Percentiles rank a stretch among this genome's conserved stretches.
These are phyloP conservation scores for Tripterygium wilfordii DNA, from an alignment of 177 flowering plant species.

Conservation along the genomic window DNA sequence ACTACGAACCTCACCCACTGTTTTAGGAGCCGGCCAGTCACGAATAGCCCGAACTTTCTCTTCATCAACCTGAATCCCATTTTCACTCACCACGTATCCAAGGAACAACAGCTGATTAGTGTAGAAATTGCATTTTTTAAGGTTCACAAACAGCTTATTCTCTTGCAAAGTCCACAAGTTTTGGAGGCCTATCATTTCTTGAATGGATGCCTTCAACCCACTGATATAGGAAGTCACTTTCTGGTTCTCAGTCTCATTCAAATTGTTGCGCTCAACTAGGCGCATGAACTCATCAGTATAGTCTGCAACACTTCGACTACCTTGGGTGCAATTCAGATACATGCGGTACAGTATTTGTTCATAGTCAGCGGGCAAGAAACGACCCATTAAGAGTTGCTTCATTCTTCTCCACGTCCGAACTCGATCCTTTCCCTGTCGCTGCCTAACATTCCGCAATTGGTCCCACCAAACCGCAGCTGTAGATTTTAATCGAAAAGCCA, in stretches of 20 bases:
- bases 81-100: too few species aligned
- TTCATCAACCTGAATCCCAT: too few species aligned
- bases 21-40: too few species aligned
- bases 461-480: conserved; percentile 12
- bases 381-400: neutral
- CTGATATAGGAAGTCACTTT: neutral
- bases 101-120: too few species aligned
- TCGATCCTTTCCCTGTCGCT: neutral
- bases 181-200: too few species aligned
- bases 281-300: neutral
- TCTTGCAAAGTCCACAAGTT: too few species aligned
- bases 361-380: conserved; percentile 4
- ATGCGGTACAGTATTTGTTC: neutral
- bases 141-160: too few species aligned
- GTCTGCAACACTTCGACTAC: neutral
- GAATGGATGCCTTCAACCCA: too few species aligned
- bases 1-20: too few species aligned
- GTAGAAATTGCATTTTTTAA: too few species aligned
- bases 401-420: conserved; percentile 2
- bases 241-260: neutral
- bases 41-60: too few species aligned
- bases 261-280: neutral
- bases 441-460: neutral
- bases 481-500: too few species aligned
- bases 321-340: conserved; percentile 1